Evolutionary conservation across 1,284 basidiomycete genomes (phyloP).

Genomic region (Trichosporon ovoides): DNA sequence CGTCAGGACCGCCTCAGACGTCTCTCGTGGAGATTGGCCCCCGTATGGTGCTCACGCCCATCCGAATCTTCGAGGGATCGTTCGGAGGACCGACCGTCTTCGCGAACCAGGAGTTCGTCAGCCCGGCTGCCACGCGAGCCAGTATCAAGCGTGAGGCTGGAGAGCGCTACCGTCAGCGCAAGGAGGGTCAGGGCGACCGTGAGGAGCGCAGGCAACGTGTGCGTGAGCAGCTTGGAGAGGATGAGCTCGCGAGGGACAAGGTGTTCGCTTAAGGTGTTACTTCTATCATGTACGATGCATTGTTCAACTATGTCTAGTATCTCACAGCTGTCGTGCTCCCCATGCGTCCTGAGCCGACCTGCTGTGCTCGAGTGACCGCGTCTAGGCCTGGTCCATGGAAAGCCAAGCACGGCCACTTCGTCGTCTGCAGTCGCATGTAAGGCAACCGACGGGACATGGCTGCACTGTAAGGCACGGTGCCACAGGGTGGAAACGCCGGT

Average conservation of each 20-base stretch:
- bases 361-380: too few relatives aligned
- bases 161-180: conserved; percentile 70
- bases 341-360: too few relatives aligned
- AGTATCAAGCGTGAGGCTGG: conserved; percentile 67
- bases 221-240: conserved; percentile 60
- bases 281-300: conserved; percentile 3
- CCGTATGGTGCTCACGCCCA: conserved; percentile 93
- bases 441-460: too few relatives aligned
- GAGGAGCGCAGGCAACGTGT: conserved; percentile 62
- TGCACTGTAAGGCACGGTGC: too few relatives aligned
- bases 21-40: conserved; percentile 92
- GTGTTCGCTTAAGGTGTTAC: conserved; percentile 64
- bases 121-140: conserved; percentile 75
- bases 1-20: conserved; percentile 53
- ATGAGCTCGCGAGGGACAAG: conserved; percentile 75
- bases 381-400: too few relatives aligned
- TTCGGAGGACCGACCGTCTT: conserved; percentile 93
- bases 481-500: not conserved
- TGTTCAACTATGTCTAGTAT: not conserved
- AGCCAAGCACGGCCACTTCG: too few relatives aligned
- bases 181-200: conserved; percentile 68
- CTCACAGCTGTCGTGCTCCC: too few relatives aligned
- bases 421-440: not conserved
- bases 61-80: conserved; percentile 96
- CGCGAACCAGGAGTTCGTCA: conserved; percentile 92